phyloP scores from a whole-genome alignment of 306 rosid genomes.

The Cyclanthera cordifolia region DNA sequence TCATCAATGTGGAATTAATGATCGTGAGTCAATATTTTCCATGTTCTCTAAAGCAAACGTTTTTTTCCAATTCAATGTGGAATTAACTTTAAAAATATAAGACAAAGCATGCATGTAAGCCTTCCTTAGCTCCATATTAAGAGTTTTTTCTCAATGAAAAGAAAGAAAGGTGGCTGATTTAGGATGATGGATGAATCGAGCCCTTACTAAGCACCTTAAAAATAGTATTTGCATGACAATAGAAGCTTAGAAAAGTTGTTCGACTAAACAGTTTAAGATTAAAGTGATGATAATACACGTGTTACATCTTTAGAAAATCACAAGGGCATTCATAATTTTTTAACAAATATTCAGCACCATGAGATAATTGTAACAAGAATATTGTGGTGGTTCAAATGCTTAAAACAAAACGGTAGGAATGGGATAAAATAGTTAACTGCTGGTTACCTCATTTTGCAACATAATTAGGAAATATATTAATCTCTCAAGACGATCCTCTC shows the following conservation, averaged over 20 bases:
- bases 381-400: background rate
- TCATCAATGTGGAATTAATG: no score
- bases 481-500: conserved; percentile 91
- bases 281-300: conserved; percentile 38
- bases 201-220: background rate
- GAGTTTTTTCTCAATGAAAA: background rate
- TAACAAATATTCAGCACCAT: background rate
- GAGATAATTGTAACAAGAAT: no score
- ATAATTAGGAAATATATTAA: conserved; percentile 61
- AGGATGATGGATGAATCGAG: background rate
- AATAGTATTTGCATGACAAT: background rate
- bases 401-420: background rate
- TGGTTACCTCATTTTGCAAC: conserved; percentile 62
- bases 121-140: background rate
- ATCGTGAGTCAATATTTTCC: background rate
- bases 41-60: background rate
- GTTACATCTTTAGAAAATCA: conserved; percentile 84
- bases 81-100: background rate
- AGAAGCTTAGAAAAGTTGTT: background rate
- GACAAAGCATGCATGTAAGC: background rate
- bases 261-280: background rate
- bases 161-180: background rate
- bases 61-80: background rate
- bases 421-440: conserved; percentile 10
- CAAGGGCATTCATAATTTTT: conserved; percentile 46